These are phyloP conservation scores for Postia placenta DNA, from an alignment of 768 basidiomycete genomes.

Conservation along the genomic window DNA sequence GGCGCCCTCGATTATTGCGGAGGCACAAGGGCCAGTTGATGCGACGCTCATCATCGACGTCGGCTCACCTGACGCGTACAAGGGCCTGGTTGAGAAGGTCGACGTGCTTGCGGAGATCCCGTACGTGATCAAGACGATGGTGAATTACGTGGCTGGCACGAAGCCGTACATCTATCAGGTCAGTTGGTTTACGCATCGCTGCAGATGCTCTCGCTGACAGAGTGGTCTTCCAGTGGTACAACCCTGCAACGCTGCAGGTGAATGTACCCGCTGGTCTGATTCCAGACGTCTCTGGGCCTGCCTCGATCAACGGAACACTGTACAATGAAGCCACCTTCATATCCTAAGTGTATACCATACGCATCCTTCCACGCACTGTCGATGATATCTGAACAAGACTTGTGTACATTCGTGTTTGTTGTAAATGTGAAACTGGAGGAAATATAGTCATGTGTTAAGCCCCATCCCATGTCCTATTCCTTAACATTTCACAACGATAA, in stretches of 20 bases:
- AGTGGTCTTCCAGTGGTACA: slow-evolving; percentile 43
- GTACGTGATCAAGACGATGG: slow-evolving; percentile 82
- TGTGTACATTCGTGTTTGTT: too few relatives aligned
- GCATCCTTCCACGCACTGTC: background rate
- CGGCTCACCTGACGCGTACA: slow-evolving; percentile 49
- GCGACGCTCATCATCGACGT: slow-evolving; percentile 55
- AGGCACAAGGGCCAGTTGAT: slow-evolving; percentile 45
- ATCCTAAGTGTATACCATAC: slow-evolving; percentile 32
- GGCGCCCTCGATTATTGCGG: slow-evolving; percentile 54
- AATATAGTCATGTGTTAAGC: too few relatives aligned
- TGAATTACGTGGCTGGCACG: slow-evolving; percentile 89
- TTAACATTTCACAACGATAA: too few relatives aligned
- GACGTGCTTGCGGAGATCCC: slow-evolving; percentile 96
- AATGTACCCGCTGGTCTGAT: slow-evolving; percentile 35
- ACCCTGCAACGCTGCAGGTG: slow-evolving; percentile 45
- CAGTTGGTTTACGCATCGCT: slow-evolving; percentile 19
- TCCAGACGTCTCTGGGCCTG: slow-evolving; percentile 32
- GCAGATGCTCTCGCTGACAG: slow-evolving; percentile 2
- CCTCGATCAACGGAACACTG: slow-evolving; percentile 57
- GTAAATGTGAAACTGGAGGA: too few relatives aligned
- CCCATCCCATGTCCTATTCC: too few relatives aligned
- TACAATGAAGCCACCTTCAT: slow-evolving; percentile 93
- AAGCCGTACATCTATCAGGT: slow-evolving; percentile 96
- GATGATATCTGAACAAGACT: background rate
- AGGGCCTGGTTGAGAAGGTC: slow-evolving; percentile 85